Base-by-base conservation (phyloP, 163 green algal species). In the Trebouxiophyceae sp. region DNA sequence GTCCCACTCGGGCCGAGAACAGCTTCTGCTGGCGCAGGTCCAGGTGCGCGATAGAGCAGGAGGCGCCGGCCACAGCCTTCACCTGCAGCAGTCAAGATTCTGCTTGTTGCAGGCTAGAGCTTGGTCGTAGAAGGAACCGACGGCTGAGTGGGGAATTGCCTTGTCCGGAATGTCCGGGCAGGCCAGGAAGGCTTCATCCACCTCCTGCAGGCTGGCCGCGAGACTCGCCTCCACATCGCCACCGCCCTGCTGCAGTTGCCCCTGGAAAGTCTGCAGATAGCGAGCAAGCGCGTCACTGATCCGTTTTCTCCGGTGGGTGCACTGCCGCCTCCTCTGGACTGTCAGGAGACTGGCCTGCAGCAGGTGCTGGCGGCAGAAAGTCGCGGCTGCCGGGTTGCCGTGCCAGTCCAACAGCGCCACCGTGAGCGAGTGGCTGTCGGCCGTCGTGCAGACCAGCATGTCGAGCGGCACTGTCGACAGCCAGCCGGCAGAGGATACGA, bases 141-240 rank as follows among this genome's bases (percentile, higher is more conserved):
- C 12, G 12, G 44, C 12, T 50, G 44, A 50, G 44, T 50, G 44
- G 45, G 34, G 45, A 60, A n/a, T n/a, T 4, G 23, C 32, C 23
- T 31, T 59, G 54, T 26, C 54, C 24, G 62, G 28, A 3, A 54
- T 33, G 5, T 39, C 22, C 27, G 46, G 12, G 32, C 50, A 31
- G 33, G 47, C 46, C 44, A 62, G 47, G 50, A 68, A 68, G 47
- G 12, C 62, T 0, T 64, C 68, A 1, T 88, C 85, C 56, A 89
- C 82, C 39, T 50, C 12, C n/a, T n/a, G n/a, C n/a, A n/a, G n/a
- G n/a, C n/a, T n/a, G n/a, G n/a, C n/a, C n/a, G n/a, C n/a, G n/a
- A n/a, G n/a, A n/a, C n/a, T n/a, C 19, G 39, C 39, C 39, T 50
- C 39, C 12, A 16, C 12, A 50, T n/a, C 39, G 39, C 39, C 19